Percentiles rank a stretch among this genome's conserved stretches.
Evolutionary conservation across 805 yeast genomes (phyloP).

Genomic region (Kuraishia piskuri): DNA sequence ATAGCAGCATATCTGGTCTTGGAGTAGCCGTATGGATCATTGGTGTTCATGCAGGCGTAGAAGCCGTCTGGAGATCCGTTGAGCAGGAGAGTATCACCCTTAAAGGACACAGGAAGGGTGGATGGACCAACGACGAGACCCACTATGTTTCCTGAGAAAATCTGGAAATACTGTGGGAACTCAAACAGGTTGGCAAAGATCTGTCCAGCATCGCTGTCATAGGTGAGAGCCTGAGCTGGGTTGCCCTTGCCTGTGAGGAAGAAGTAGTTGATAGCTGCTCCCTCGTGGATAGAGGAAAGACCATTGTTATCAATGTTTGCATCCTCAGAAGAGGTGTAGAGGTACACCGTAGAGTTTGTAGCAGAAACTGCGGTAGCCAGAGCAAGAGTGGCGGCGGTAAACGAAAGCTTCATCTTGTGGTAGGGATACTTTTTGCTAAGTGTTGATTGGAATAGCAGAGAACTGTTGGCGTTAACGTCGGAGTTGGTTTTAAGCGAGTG

Average conservation of each 20-base stretch:
- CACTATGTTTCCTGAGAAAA: constrained; percentile 4
- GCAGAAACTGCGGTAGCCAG: constrained; percentile 9
- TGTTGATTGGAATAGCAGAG: neutral
- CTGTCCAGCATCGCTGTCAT: constrained; percentile 7
- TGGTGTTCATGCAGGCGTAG: constrained; percentile 33
- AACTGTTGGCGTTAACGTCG: too few relatives aligned
- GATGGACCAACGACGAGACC: constrained; percentile 3
- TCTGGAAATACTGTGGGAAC: constrained; percentile 1
- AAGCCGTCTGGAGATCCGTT: constrained; percentile 24
- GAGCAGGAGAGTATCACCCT: constrained; percentile 16
- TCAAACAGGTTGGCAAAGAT: neutral
- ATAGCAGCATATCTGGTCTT: constrained; percentile 17
- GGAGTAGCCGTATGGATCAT: constrained; percentile 36
- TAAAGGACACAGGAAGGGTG: constrained; percentile 1
- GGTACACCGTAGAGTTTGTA: constrained; percentile 10
- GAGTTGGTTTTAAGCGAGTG: too few relatives aligned
- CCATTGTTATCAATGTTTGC: constrained; percentile 20
- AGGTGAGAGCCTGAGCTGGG: constrained; percentile 12
- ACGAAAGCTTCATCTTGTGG: constrained; percentile 9
- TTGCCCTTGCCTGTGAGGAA: constrained; percentile 18
- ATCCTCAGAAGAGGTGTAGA: constrained; percentile 19
- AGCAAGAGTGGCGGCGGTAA: constrained; percentile 8
- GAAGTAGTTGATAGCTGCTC: constrained; percentile 35
- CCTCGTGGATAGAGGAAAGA: constrained; percentile 28
- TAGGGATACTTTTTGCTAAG: neutral